Evolutionary conservation across 495 filamentous ascomycete species (phyloP), one percentile per base, ranked within the genome.

Genomic region (Podospora pseudoanserina): DNA sequence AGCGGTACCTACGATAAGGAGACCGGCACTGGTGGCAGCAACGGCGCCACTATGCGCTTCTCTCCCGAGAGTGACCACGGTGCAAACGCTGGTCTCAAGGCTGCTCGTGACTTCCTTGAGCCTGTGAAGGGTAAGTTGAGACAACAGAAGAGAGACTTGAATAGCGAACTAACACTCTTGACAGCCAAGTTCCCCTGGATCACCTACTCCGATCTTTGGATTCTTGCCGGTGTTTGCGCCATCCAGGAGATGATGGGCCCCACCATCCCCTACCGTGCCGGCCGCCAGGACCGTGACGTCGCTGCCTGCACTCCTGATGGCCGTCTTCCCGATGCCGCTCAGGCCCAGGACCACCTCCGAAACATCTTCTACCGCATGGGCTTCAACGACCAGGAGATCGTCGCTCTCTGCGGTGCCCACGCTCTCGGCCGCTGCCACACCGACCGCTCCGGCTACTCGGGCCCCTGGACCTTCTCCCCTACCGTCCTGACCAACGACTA

Each of bases 11-110:
- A 92, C 76, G 95, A 97, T 76, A 90, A 89, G 81, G 87, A 88
- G 76, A 97, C 95, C 60, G 84, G 86, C 72, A 97, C 95, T 55
- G 95, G 95, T 73, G 95, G 95, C 68, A 93, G 90, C 81, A 96
- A 99, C 79, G 95, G 95, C 70, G 93, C 95, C 65, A 99, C 95
- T 72, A 99, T 99, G 95, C 88, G 95, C 78, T 99, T 99, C 80
- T 84, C 89, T 55, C 95, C 95, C 54, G 95, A 97, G 83, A 85
- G 86, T 56, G 91, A 90, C 77, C 95, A 99, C 81, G 94, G 93
- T 71, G 95, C 94, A 78, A 97, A 97, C 73, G 92, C 94, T 64
- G 95, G 95, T 71, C 85, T 99, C 73, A 90, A 91, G 79, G 81
- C 85, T 68, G 95, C 94, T 69, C 90, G 94, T 54, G 91, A 97